A percentile compares a stretch with the other conserved stretches of the same genome.
Conservation (phyloP, 148 eudicot species). For the Gaultheria prostrata region DNA sequence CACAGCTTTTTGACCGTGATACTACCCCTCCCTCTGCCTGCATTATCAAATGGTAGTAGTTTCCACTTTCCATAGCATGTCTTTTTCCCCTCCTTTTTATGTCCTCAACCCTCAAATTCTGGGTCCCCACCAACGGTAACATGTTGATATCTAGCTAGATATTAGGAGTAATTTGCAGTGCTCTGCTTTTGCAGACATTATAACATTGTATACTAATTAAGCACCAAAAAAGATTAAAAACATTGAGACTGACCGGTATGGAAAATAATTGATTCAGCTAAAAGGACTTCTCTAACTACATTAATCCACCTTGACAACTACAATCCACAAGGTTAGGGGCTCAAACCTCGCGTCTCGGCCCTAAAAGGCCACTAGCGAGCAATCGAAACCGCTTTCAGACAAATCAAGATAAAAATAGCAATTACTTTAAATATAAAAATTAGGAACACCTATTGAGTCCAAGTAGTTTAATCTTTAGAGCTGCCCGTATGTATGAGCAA, state of each 20-base stretch:
- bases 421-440: not conserved
- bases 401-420: not conserved
- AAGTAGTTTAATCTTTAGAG: slow-evolving; percentile 27
- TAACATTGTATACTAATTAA: too few relatives aligned
- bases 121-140: not conserved
- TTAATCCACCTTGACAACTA: not conserved
- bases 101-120: not conserved
- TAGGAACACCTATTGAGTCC: not conserved
- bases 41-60: not conserved
- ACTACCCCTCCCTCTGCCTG: too few relatives aligned
- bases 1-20: not conserved
- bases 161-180: not conserved
- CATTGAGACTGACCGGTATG: not conserved
- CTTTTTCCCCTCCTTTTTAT: not conserved
- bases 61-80: not conserved
- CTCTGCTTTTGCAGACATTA: not conserved
- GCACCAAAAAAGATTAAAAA: not conserved
- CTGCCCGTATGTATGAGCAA: slow-evolving; percentile 86
- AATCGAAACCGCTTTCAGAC: not conserved
- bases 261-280: not conserved
- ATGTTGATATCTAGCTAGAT: not conserved
- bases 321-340: slow-evolving; percentile 30
- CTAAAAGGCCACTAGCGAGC: not conserved
- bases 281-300: not conserved
- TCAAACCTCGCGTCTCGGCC: slow-evolving; percentile 23